phyloP scores from a whole-genome alignment of 768 basidiomycete genomes.

The Suillus plorans region DNA sequence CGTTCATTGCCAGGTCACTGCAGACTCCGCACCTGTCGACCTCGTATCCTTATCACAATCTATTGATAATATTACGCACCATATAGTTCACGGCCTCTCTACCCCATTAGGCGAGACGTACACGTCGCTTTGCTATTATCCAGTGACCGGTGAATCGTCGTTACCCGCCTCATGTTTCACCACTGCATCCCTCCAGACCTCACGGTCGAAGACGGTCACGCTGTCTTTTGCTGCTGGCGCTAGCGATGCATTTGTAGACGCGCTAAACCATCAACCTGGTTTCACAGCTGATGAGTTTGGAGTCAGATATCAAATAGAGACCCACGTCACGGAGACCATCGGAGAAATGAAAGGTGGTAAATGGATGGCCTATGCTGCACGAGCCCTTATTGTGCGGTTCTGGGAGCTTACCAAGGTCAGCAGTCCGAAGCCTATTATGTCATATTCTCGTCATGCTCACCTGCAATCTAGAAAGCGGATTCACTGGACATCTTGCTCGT shows the following conservation, averaged over 20 bases:
- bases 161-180: slow-evolving; percentile 40
- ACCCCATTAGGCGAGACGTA: slow-evolving; percentile 47
- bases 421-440: slow-evolving; percentile 13
- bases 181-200: slow-evolving; percentile 30
- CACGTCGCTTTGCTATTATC: slow-evolving; percentile 50
- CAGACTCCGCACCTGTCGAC: slow-evolving; percentile 37
- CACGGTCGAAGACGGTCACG: slow-evolving; percentile 45
- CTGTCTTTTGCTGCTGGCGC: slow-evolving; percentile 50
- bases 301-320: slow-evolving; percentile 53
- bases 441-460: slow-evolving; percentile 13
- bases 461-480: slow-evolving; percentile 72
- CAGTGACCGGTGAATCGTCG: slow-evolving; percentile 20
- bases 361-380: slow-evolving; percentile 88
- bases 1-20: slow-evolving; percentile 20
- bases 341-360: slow-evolving; percentile 77
- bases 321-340: slow-evolving; percentile 47
- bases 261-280: slow-evolving; percentile 31
- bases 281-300: slow-evolving; percentile 38
- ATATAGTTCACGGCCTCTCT: slow-evolving; percentile 42
- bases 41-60: slow-evolving; percentile 44
- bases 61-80: slow-evolving; percentile 46
- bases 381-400: slow-evolving; percentile 75
- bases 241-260: slow-evolving; percentile 49
- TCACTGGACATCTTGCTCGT: slow-evolving; percentile 95
- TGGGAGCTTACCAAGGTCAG: slow-evolving; percentile 80